Evolutionary conservation across 2,329 filamentous ascomycete species (phyloP), one percentile per base, ranked within the genome.

Genomic region (Fusarium stilboides): DNA sequence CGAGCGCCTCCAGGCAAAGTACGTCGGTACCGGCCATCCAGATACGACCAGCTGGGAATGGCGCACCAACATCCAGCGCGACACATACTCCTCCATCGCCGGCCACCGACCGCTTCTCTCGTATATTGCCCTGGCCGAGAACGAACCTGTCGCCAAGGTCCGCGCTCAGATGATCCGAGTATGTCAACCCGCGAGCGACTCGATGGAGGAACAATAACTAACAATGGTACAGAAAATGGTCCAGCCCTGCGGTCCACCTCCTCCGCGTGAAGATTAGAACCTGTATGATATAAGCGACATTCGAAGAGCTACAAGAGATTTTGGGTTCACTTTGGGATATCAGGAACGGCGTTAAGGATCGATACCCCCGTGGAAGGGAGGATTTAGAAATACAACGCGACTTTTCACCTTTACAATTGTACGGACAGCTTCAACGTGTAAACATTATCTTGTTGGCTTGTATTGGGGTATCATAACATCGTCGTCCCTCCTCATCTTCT

Each of bases 11-110:
- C 96, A 99, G 82, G 91, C 94, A 76, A 97, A 97, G 77, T 98
- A 96, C 84, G 87, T 99, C 76, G 96, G 96, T 73, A 98, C 96
- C 6, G 96, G 96, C 24, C 94, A 98, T 80, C 93, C 95, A 43
- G 96, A 99, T 83, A 98, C 95, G 15, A 97, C 94, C 26, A 97
- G 94, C 80, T 96, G 96, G 90, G 96, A 99, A 83, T 99, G 94
- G 94, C 92, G 92, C 51, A 94, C 92, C 63, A 99, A 98, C 83
- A 95, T 98, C 77, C 89, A 94, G 78, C 94, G 96, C 79, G 96
- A 99, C 84, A 97, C 92, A 22, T 94, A 95, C 78, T 89, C 94
- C 20, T 94, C 91, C 68, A 94, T 97, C 75, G 88, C 96, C 69
- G 96, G 96, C 20, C 96, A 99, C 78, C 92, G 94, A 17, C 92